Evolutionary conservation across 75 land plant species (phyloP).

Genomic region (Pinus albicaulis): DNA sequence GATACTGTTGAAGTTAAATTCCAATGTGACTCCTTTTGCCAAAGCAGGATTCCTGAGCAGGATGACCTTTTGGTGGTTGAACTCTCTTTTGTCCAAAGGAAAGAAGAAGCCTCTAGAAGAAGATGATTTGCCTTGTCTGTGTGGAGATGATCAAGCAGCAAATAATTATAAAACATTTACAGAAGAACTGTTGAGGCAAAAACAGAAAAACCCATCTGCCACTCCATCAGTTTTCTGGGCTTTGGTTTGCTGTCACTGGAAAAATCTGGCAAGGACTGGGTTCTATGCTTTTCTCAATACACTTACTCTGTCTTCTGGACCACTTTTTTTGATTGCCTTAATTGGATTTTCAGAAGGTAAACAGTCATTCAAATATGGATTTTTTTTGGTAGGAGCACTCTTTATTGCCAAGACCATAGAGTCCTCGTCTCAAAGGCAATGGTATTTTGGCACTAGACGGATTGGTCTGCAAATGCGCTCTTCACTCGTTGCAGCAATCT

Average conservation of each 20-base stretch:
- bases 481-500: conserved; percentile 24
- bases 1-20: neutral
- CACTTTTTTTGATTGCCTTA: conserved; percentile 65
- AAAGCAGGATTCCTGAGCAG: conserved; percentile 53
- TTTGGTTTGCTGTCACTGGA: conserved; percentile 44
- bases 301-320: conserved; percentile 49
- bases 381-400: conserved; percentile 14
- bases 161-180: neutral
- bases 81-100: conserved; percentile 67
- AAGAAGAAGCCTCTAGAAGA: conserved; percentile 43
- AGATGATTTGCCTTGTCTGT: conserved; percentile 57
- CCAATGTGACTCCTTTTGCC: conserved; percentile 37
- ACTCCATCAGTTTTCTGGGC: conserved; percentile 35
- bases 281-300: conserved; percentile 59
- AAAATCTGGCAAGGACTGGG: conserved; percentile 44
- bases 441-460: conserved; percentile 25
- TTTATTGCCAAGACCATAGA: conserved; percentile 20
- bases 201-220: neutral
- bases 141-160: conserved; percentile 39
- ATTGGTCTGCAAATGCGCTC: conserved; percentile 29
- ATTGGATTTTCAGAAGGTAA: conserved; percentile 50
- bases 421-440: conserved; percentile 22
- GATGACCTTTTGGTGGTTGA: conserved; percentile 79
- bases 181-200: conserved; percentile 5
- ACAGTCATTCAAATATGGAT: conserved; percentile 32